A percentile compares a stretch with the other conserved stretches of the same genome.
phyloP scores from a whole-genome alignment of 2,329 filamentous ascomycete genomes.

The Fusarium tjaetaba region DNA sequence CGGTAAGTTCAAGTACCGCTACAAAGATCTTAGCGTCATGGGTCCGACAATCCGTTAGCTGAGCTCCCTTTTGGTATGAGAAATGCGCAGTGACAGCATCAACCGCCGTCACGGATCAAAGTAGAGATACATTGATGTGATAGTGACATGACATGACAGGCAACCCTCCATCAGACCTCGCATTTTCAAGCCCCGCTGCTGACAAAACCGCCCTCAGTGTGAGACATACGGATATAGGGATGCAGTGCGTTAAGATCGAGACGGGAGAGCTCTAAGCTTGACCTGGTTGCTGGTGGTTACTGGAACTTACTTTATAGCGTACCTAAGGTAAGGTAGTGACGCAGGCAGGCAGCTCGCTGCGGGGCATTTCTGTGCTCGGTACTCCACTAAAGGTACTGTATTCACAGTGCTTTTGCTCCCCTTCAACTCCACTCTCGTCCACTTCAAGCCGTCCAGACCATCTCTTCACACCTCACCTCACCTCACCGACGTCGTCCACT shows the following conservation, averaged over 20 bases:
- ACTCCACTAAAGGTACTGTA: constrained; percentile 32
- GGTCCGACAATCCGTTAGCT: constrained; percentile 9
- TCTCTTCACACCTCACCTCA: constrained; percentile 41
- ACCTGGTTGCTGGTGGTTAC: constrained; percentile 28
- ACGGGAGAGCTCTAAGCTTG: constrained; percentile 4
- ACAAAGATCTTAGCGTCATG: constrained; percentile 35
- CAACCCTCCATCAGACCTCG: neutral
- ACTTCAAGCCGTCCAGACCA: constrained; percentile 16
- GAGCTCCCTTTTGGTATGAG: constrained; percentile 7
- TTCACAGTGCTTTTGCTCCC: constrained; percentile 28
- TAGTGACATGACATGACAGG: constrained; percentile 8
- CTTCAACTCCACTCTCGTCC: constrained; percentile 34
- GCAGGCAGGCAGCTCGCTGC: constrained; percentile 19
- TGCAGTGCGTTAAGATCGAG: neutral
- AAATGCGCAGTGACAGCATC: constrained; percentile 22
- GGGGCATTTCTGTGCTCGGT: constrained; percentile 21
- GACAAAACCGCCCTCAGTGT: constrained; percentile 22
- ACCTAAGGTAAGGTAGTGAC: constrained; percentile 1
- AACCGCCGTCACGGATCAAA: constrained; percentile 4
- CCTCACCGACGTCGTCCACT: constrained; percentile 43
- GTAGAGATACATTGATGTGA: constrained; percentile 28
- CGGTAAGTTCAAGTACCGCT: constrained; percentile 21
- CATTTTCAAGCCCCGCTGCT: constrained; percentile 28
- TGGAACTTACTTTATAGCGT: neutral
- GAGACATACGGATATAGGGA: constrained; percentile 1